Base-by-base conservation (phyloP, 176 grass and related monocot genomes). In the Bolboschoenus planiculmis region DNA sequence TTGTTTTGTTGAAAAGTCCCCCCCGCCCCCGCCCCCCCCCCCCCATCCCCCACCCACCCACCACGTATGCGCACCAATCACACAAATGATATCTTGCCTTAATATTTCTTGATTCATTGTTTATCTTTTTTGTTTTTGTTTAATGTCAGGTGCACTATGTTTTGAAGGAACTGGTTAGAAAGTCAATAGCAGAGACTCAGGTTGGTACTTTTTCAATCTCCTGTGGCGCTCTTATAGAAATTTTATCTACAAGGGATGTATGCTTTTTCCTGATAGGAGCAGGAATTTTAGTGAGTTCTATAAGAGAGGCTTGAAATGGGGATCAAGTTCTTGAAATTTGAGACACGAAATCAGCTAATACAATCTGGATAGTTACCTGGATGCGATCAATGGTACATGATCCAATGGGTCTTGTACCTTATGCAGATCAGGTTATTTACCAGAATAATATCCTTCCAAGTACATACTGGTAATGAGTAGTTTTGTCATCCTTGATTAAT, bases 81-180 rank as follows among this genome's bases (percentile, higher is more conserved):
- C 77, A 31, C 24, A 70, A 65, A 16, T 42, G 6, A 42, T 37
- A 51, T 50, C 36, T 57, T 74, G 8, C 79, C 48, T 68, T 83
- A 4, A 15, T 77, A 23, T 78, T 1, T 14, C 37, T 75, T 53
- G 15, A 26, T 68, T 65, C 44, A 68, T 21, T 31, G 23, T 35
- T 87, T 70, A 10, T 31, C 40, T 73, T 84, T 20, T 83, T 72
- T 6, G 51, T 15, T 18, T 63, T 31, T 82, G 59, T 71, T 54
- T 78, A 5, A 29, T 70, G 79, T 37, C 74, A 98, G 95, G 95
- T 98, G 42, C 92, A 98, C 81, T 84, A 81, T 87, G 92, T 94
- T 82, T 89, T 98, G 72, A 98, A 98, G 78, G 95, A 98, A 84
- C 81, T 98, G 84, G 95, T 98, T 30, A 92, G 92, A 81, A 98